Base-by-base conservation (phyloP, 495 filamentous ascomycete species). In the Filosporella fistucella region DNA sequence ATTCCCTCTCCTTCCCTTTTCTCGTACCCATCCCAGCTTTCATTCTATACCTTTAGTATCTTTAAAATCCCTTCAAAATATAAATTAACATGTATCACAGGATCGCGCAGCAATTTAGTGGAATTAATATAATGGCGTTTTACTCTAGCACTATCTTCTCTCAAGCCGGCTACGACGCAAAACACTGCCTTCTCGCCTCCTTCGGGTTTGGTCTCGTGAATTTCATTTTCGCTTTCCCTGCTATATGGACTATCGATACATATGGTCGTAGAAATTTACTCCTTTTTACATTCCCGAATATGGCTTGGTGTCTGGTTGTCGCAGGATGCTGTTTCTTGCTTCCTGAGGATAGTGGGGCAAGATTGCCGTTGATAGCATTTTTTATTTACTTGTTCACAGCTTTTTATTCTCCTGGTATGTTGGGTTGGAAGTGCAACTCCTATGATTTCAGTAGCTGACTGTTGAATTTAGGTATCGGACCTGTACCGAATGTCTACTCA, bases 401-500 rank as follows among this genome's bases (percentile, higher is more conserved):
- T 2, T 84, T 84, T 58, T 87, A 86, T 66, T 85, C 80, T 3
- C 78, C 81, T 1, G 82, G 32, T 5, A n/a, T n/a, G n/a, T n/a
- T n/a, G n/a, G n/a, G n/a, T n/a, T n/a, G n/a, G n/a, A n/a, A n/a
- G n/a, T n/a, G n/a, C n/a, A n/a, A n/a, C n/a, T n/a, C n/a, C n/a
- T n/a, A n/a, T n/a, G n/a, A n/a, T n/a, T n/a, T n/a, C n/a, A n/a
- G n/a, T n/a, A n/a, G n/a, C n/a, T n/a, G n/a, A n/a, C n/a, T n/a
- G n/a, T n/a, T n/a, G n/a, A n/a, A n/a, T n/a, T n/a, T n/a, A n/a
- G n/a, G 83, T 7, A 81, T 82, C 65, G 85, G 82, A 1, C 84
- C 84, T 8, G 82, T 87, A 7, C 82, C 85, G 0, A 86, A 78
- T 58, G 80, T 80, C 2, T 85, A 87, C 58, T 86, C 82, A 12